A percentile compares a stretch with the other conserved stretches of the same genome.
phyloP scores from a whole-genome alignment of 1,284 basidiomycete species.

The Tilletia caries region DNA sequence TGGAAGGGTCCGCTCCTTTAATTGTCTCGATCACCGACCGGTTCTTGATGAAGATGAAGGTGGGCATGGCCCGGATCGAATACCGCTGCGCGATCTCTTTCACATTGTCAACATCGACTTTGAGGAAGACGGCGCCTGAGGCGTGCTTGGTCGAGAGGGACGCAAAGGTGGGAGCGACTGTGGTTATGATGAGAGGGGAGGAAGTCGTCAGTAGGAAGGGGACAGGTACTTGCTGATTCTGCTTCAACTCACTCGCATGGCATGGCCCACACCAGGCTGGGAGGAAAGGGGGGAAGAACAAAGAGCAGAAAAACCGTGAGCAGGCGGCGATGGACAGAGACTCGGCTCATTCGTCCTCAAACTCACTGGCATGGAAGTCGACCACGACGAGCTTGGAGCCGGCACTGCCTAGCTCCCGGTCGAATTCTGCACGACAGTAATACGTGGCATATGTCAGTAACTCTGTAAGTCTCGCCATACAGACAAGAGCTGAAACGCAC shows the following conservation, averaged over 20 bases:
- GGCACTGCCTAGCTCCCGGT: constrained; percentile 16
- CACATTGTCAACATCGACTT: constrained; percentile 23
- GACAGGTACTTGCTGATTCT: neutral
- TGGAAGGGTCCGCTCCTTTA: constrained; percentile 19
- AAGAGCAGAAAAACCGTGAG: too few relatives aligned
- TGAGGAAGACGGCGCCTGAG: constrained; percentile 19
- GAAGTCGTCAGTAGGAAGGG: neutral
- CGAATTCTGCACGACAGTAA: constrained; percentile 21
- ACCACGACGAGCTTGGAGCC: constrained; percentile 25
- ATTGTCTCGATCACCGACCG: constrained; percentile 19
- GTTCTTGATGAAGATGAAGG: constrained; percentile 26
- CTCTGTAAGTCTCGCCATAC: too few relatives aligned
- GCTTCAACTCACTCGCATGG: neutral
- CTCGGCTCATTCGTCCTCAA: neutral
- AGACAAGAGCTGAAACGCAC: too few relatives aligned
- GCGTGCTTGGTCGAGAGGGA: constrained; percentile 15
- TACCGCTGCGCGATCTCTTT: constrained; percentile 17
- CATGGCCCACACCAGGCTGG: too few relatives aligned
- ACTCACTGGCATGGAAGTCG: constrained; percentile 23
- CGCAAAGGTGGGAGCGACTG: constrained; percentile 21
- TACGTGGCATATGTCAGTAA: neutral
- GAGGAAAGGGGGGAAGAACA: neutral
- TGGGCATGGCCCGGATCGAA: constrained; percentile 25
- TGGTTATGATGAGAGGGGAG: neutral
- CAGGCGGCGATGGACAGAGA: too few relatives aligned